A percentile compares a stretch with the other conserved stretches of the same genome.
Conservation (phyloP, 805 yeast species). For the Martiniozyma abietophila region DNA sequence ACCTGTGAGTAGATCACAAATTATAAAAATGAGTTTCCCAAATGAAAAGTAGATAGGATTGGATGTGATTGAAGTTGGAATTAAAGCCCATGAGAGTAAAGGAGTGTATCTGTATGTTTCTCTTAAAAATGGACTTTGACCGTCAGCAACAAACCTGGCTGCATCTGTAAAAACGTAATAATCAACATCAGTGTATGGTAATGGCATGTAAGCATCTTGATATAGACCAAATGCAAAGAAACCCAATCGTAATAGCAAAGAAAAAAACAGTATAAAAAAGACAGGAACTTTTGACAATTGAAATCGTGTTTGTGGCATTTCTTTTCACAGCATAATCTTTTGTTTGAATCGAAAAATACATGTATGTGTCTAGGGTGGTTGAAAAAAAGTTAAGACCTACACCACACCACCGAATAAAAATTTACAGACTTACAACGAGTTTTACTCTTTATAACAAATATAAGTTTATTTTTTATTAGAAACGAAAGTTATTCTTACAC, state of each 20-base stretch:
- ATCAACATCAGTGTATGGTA: slow-evolving; percentile 90
- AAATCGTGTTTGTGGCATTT: too few species aligned
- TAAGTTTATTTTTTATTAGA: too few species aligned
- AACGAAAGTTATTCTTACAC: neutral
- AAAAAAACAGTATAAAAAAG: slow-evolving; percentile 14
- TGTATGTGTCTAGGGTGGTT: too few species aligned
- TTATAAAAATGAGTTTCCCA: slow-evolving; percentile 72
- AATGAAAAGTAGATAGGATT: slow-evolving; percentile 39
- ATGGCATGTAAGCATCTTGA: slow-evolving; percentile 73
- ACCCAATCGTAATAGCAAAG: slow-evolving; percentile 38
- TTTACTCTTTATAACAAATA: too few species aligned
- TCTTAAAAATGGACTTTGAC: slow-evolving; percentile 64
- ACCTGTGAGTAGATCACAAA: slow-evolving; percentile 80
- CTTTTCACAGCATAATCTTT: too few species aligned
- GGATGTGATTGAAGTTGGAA: slow-evolving; percentile 46
- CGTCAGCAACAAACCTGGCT: slow-evolving; percentile 51
- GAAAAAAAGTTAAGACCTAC: too few species aligned
- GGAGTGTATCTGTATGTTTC: slow-evolving; percentile 95
- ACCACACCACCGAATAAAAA: too few species aligned
- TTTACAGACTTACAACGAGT: too few species aligned
- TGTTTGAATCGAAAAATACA: too few species aligned
- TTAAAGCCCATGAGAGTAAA: slow-evolving; percentile 68
- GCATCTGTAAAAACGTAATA: slow-evolving; percentile 94
- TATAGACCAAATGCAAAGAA: slow-evolving; percentile 74
- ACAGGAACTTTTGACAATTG: too few species aligned